Evolutionary conservation across 805 yeast species (phyloP).

Genomic region (Spencermartinsiella europaea): DNA sequence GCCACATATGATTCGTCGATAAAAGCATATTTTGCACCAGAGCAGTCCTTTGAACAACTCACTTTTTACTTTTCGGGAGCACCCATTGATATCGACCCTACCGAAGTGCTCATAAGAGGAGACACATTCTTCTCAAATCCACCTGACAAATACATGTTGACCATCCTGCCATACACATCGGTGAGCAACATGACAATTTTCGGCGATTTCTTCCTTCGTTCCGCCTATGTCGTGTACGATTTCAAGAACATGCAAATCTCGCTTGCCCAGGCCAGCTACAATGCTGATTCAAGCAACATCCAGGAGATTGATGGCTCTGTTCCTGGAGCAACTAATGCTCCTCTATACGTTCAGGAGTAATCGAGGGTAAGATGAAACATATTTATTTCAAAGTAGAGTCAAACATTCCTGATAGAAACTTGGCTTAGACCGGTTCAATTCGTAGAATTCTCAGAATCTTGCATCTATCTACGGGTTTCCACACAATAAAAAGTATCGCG

Average conservation of each 20-base stretch:
- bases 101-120: constrained; percentile 19
- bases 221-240: constrained; percentile 53
- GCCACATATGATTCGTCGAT: constrained; percentile 10
- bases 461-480: too few relatives aligned
- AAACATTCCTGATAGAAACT: constrained; percentile 44
- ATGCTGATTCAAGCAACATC: constrained; percentile 5
- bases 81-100: constrained; percentile 19
- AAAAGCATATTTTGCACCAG: constrained; percentile 1
- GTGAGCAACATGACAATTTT: constrained; percentile 27
- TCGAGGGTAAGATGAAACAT: constrained; percentile 6
- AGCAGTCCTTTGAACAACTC: constrained; percentile 2
- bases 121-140: constrained; percentile 17
- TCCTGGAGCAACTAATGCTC: constrained; percentile 16
- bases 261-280: constrained; percentile 39
- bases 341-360: constrained; percentile 8
- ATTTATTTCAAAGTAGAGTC: constrained; percentile 13
- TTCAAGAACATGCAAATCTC: constrained; percentile 53
- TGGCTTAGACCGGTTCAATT: constrained; percentile 48
- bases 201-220: constrained; percentile 51
- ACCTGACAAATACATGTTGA: constrained; percentile 4
- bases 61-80: constrained; percentile 21
- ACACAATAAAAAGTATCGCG: too few relatives aligned
- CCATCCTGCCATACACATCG: constrained; percentile 8
- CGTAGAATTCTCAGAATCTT: too few relatives aligned
- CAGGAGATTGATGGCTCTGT: constrained; percentile 11